Evolutionary conservation across 352 stramenopile species (phyloP).

Genomic region (Stephanocyclus meneghinianus): DNA sequence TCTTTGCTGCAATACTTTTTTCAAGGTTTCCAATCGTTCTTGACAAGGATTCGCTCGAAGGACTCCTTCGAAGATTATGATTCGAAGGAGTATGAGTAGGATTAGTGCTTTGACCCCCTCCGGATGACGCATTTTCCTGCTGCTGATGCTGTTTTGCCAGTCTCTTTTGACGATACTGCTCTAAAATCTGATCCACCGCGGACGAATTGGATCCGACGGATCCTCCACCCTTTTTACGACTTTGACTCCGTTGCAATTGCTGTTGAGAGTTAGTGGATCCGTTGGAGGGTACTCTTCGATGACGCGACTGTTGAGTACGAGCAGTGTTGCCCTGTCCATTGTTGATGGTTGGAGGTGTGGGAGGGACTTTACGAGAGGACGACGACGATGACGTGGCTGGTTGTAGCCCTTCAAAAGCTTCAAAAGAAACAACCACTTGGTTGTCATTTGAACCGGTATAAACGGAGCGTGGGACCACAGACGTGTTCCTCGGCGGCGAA

Average conservation of each 20-base stretch:
- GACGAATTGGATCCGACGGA: slow-evolving; percentile 37
- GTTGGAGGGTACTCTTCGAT: slow-evolving; percentile 26
- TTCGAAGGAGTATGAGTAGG: neutral
- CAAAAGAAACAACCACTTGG: slow-evolving; percentile 25
- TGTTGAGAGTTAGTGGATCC: slow-evolving; percentile 10
- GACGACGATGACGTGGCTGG: neutral
- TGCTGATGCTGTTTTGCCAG: slow-evolving; percentile 17
- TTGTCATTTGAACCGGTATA: neutral
- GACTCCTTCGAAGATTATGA: slow-evolving; percentile 4
- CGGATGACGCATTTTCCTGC: neutral
- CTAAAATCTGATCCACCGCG: slow-evolving; percentile 48
- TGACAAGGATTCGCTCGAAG: slow-evolving; percentile 20
- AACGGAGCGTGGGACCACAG: neutral
- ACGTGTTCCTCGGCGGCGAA: neutral
- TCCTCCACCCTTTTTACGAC: slow-evolving; percentile 14
- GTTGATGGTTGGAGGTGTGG: neutral
- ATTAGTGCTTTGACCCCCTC: neutral
- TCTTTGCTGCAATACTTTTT: neutral
- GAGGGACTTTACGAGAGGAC: slow-evolving; percentile 5
- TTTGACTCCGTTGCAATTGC: slow-evolving; percentile 9
- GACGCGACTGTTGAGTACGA: neutral
- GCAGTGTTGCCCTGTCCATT: slow-evolving; percentile 1
- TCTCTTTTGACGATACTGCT: slow-evolving; percentile 48
- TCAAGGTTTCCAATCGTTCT: slow-evolving; percentile 4
- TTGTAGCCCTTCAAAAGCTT: slow-evolving; percentile 19